Conservation (phyloP, 768 basidiomycete species). For the Leccinum imitatum region DNA sequence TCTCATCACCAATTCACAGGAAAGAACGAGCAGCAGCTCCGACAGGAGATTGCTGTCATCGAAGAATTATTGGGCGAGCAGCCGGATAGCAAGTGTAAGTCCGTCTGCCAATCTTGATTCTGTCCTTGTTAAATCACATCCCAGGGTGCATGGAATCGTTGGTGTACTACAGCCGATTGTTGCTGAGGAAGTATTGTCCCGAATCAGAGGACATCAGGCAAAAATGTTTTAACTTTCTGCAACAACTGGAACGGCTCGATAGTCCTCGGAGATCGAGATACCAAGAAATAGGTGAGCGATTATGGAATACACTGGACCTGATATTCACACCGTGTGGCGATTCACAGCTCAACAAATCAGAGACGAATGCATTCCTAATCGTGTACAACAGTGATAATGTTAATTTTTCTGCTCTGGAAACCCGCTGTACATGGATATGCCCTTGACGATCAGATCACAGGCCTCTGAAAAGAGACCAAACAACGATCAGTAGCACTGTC, state of each 20-base stretch:
- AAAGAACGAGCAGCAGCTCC: constrained; percentile 53
- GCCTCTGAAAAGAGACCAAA: not conserved
- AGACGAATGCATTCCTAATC: not conserved
- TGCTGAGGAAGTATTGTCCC: constrained; percentile 49
- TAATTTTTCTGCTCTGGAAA: not conserved
- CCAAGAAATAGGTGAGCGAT: constrained; percentile 53
- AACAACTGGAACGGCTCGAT: constrained; percentile 64
- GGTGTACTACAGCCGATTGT: constrained; percentile 75
- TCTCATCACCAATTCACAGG: constrained; percentile 42
- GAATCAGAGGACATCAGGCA: constrained; percentile 39
- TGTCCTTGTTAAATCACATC: not conserved
- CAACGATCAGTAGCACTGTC: not conserved
- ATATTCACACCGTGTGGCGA: not conserved
- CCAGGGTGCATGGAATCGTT: constrained; percentile 95
- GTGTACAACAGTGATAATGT: constrained; percentile 1
- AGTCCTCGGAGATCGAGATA: constrained; percentile 67
- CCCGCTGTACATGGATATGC: not conserved
- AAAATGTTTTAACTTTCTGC: constrained; percentile 52
- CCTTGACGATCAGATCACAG: not conserved
- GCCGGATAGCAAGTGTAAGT: constrained; percentile 88
- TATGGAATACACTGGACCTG: not conserved
- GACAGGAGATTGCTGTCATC: constrained; percentile 76
- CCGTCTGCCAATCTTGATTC: not conserved
- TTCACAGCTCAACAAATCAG: constrained; percentile 23
- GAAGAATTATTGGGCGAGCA: constrained; percentile 85